A percentile compares a stretch with the other conserved stretches of the same genome.
These are phyloP conservation scores for Phanerochaete sordida DNA, from an alignment of 768 basidiomycete species.

Conservation along the genomic window DNA sequence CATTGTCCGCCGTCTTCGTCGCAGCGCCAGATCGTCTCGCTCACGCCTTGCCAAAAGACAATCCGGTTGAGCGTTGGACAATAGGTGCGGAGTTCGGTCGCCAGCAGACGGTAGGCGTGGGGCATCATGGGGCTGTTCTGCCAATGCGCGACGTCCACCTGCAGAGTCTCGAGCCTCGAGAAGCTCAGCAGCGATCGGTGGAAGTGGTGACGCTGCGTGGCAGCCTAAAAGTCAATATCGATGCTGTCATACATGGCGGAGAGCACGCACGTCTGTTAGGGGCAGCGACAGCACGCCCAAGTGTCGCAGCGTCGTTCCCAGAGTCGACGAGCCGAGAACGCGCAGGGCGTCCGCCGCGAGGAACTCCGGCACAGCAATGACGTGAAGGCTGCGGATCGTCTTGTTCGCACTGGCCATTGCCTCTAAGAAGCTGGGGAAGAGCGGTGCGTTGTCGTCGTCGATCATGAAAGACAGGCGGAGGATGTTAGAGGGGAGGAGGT, in stretches of 20 bases:
- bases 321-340: slow-evolving; percentile 30
- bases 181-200: slow-evolving; percentile 32
- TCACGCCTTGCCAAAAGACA: slow-evolving; percentile 29
- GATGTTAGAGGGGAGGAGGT: slow-evolving; percentile 38
- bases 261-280: slow-evolving; percentile 29
- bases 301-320: slow-evolving; percentile 33
- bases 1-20: slow-evolving; percentile 20
- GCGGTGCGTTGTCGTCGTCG: slow-evolving; percentile 33
- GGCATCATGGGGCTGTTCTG: slow-evolving; percentile 26
- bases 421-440: slow-evolving; percentile 29
- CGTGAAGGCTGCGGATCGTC: slow-evolving; percentile 33
- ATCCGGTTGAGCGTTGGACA: slow-evolving; percentile 31
- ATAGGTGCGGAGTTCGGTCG: slow-evolving; percentile 36
- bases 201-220: slow-evolving; percentile 29
- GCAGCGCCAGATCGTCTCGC: slow-evolving; percentile 22
- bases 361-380: slow-evolving; percentile 33
- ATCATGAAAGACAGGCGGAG: slow-evolving; percentile 42
- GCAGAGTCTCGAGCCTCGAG: slow-evolving; percentile 31
- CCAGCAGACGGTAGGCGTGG: slow-evolving; percentile 31
- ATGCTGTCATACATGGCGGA: slow-evolving; percentile 5
- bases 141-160: slow-evolving; percentile 36
- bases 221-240: not conserved
- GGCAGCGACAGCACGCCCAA: slow-evolving; percentile 36
- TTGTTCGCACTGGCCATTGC: slow-evolving; percentile 27
- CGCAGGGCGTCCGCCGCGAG: slow-evolving; percentile 27